Conservation (phyloP, 371 early-diverging fungal species). For the Sporodiniella umbellata region DNA sequence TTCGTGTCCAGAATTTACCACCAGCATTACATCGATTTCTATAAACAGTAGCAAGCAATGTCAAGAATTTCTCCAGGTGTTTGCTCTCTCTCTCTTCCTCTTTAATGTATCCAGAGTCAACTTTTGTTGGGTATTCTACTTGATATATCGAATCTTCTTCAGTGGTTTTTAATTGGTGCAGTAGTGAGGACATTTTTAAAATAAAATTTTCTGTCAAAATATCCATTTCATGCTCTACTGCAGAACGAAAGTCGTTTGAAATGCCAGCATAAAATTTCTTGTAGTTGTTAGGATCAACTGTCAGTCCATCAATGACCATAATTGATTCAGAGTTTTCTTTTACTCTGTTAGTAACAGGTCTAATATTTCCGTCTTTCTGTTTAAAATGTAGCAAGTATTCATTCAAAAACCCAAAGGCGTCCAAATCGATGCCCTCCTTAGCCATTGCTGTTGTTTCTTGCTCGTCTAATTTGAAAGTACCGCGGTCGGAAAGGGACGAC, state of each 20-base stretch:
- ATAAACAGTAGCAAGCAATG: conserved; percentile 62
- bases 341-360: neutral
- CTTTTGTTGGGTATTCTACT: conserved; percentile 13
- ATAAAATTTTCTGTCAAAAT: conserved; percentile 45
- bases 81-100: conserved; percentile 5
- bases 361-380: conserved; percentile 6
- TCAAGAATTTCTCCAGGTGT: conserved; percentile 59
- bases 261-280: conserved; percentile 14
- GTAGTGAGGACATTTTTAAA: conserved; percentile 52
- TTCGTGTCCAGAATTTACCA: conserved; percentile 65
- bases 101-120: conserved; percentile 2
- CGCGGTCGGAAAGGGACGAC: neutral
- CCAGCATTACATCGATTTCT: conserved; percentile 72
- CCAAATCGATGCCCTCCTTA: conserved; percentile 49
- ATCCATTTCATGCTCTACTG: conserved; percentile 43
- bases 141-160: conserved; percentile 57
- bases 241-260: conserved; percentile 31
- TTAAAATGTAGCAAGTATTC: conserved; percentile 26
- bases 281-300: conserved; percentile 24
- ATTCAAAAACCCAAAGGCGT: conserved; percentile 57
- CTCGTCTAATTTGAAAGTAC: neutral
- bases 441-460: conserved; percentile 29
- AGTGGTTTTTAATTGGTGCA: conserved; percentile 55
- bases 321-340: conserved; percentile 2
- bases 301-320: conserved; percentile 24